Evolutionary conservation across 495 filamentous ascomycete genomes (phyloP).

Genomic region (Jackrogersella multiformis): DNA sequence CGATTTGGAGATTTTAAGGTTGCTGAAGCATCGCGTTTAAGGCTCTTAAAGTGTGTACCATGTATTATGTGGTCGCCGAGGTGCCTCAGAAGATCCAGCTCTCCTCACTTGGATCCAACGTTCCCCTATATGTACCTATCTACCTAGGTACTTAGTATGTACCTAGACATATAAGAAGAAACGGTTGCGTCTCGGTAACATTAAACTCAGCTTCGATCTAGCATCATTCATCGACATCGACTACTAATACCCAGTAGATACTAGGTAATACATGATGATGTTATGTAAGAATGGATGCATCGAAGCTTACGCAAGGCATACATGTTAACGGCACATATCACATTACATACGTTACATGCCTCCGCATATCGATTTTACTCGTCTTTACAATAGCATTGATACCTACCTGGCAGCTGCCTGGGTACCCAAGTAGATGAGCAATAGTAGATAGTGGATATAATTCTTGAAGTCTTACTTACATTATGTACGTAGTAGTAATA

Average conservation of each 20-base stretch:
- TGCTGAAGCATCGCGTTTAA: slow-evolving; percentile 20
- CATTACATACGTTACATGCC: background rate
- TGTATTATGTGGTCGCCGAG: slow-evolving; percentile 13
- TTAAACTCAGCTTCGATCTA: slow-evolving; percentile 6
- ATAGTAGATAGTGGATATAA: too few species aligned
- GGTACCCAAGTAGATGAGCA: too few species aligned
- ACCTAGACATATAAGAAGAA: background rate
- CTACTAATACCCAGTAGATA: too few species aligned
- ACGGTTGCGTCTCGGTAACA: background rate
- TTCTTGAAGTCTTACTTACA: too few species aligned
- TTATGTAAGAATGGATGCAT: slow-evolving; percentile 2
- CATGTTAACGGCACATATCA: slow-evolving; percentile 7
- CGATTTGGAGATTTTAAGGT: slow-evolving; percentile 32
- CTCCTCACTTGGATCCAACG: background rate
- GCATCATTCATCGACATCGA: slow-evolving; percentile 22
- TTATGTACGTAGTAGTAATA: too few species aligned
- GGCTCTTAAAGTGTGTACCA: slow-evolving; percentile 11
- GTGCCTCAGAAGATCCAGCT: background rate
- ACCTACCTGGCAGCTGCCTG: too few species aligned
- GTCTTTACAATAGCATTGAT: too few species aligned
- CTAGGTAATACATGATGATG: slow-evolving; percentile 9
- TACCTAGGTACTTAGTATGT: background rate
- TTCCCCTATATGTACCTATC: background rate
- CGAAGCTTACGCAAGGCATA: slow-evolving; percentile 33
- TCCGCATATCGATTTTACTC: too few species aligned